These are phyloP conservation scores for Monosiga brevicollis DNA, from an alignment of 78 protist species.

Conservation along the genomic window DNA sequence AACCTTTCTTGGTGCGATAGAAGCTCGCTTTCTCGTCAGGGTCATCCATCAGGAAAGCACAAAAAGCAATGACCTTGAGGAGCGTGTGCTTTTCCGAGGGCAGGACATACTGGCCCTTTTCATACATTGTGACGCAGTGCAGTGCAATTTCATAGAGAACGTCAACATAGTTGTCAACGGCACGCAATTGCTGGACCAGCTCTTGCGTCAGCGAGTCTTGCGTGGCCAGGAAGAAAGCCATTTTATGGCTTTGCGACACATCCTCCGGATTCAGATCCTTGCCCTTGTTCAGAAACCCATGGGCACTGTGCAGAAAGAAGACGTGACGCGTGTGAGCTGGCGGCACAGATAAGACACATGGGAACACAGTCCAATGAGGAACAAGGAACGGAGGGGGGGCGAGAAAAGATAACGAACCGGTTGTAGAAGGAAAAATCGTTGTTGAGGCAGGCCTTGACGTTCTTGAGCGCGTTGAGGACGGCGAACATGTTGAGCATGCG, in stretches of 20 bases:
- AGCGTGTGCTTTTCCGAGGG: conserved; percentile 61
- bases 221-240: not conserved
- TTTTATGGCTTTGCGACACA: not conserved
- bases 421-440: conserved; percentile 76
- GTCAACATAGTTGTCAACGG: not conserved
- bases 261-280: not conserved
- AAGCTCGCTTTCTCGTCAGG: not conserved
- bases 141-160: conserved; percentile 26
- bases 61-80: conserved; percentile 1
- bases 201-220: not conserved
- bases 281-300: not conserved
- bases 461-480: conserved; percentile 66
- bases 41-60: not conserved
- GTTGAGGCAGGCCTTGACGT: conserved; percentile 74
- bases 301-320: not conserved
- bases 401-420: conserved; percentile 34
- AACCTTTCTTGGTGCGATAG: not conserved
- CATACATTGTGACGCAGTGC: conserved; percentile 27
- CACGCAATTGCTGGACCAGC: not conserved
- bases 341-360: not conserved
- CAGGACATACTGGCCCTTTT: conserved; percentile 27
- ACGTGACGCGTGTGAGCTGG: too few relatives aligned
- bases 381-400: too few relatives aligned
- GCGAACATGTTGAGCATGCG: conserved; percentile 47
- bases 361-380: not conserved